phyloP scores from a whole-genome alignment of 1,284 basidiomycete species.

The Heliocybe sulcata region DNA sequence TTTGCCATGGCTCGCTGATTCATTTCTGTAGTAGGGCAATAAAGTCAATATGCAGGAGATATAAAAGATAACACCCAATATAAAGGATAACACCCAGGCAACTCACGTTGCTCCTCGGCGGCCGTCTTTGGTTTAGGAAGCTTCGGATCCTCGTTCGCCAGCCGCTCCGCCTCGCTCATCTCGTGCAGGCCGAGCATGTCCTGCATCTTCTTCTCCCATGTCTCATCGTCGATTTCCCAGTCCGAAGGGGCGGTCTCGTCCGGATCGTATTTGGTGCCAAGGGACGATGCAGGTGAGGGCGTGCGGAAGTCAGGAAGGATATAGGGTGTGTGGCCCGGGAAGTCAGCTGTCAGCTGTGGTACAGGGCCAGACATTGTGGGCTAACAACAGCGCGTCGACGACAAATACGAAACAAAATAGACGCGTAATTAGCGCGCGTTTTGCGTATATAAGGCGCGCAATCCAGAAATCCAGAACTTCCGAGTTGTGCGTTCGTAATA shows the following conservation, averaged over 20 bases:
- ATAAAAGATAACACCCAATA: not conserved
- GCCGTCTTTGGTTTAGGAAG: constrained; percentile 16
- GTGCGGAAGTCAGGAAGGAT: constrained; percentile 58
- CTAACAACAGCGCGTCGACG: not conserved
- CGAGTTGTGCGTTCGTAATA: too few species aligned
- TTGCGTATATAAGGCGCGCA: not conserved
- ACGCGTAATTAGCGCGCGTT: not conserved
- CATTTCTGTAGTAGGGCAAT: constrained; percentile 19
- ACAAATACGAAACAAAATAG: too few species aligned
- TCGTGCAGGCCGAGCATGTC: constrained; percentile 34
- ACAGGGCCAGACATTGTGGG: not conserved
- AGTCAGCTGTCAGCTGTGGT: constrained; percentile 3
- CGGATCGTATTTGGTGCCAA: constrained; percentile 55
- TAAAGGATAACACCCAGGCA: not conserved
- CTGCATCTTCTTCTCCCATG: constrained; percentile 46
- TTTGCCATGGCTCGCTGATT: constrained; percentile 41
- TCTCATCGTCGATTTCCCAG: constrained; percentile 38
- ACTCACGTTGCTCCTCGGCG: constrained; percentile 37
- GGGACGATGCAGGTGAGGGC: constrained; percentile 64
- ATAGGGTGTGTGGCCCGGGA: constrained; percentile 35
- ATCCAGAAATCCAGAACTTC: too few species aligned
- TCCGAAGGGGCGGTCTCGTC: constrained; percentile 58
- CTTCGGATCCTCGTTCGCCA: constrained; percentile 33
- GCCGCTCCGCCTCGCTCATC: constrained; percentile 35
- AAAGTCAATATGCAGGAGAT: not conserved